Conservation (phyloP, 352 stramenopile species). For the Globisporangium yorkense region DNA sequence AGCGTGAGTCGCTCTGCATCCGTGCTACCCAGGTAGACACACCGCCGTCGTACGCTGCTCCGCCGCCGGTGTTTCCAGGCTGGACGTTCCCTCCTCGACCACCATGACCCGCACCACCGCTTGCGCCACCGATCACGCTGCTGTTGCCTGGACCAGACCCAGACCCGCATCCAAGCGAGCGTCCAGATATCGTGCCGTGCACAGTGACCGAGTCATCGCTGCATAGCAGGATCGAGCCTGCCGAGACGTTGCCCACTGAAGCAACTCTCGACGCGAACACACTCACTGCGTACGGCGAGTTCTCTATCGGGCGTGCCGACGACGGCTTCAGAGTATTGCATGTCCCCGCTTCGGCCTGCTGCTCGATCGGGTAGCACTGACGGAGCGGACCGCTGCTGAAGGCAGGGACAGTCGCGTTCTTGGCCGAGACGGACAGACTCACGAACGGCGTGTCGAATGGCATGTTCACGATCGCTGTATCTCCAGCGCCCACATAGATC, state of each 20-base stretch:
- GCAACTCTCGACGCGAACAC: constrained; percentile 37
- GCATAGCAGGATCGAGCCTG: constrained; percentile 56
- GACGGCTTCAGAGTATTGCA: constrained; percentile 22
- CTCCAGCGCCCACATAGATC: constrained; percentile 26
- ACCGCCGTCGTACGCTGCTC: constrained; percentile 32
- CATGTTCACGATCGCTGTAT: constrained; percentile 32
- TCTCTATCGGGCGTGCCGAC: not conserved
- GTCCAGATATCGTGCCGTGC: constrained; percentile 29
- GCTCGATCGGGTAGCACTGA: constrained; percentile 32
- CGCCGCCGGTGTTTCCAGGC: constrained; percentile 42
- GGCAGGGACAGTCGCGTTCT: constrained; percentile 38
- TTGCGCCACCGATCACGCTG: constrained; percentile 37
- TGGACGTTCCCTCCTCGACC: constrained; percentile 54
- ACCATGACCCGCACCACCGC: constrained; percentile 63
- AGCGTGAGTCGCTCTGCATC: not conserved
- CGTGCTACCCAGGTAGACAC: not conserved
- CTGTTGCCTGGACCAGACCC: constrained; percentile 52
- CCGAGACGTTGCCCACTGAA: constrained; percentile 39
- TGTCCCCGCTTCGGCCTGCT: constrained; percentile 30
- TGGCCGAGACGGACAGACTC: constrained; percentile 30
- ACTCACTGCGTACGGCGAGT: constrained; percentile 32
- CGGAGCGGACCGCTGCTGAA: constrained; percentile 41
- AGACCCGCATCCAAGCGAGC: constrained; percentile 39
- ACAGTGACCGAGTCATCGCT: constrained; percentile 33
- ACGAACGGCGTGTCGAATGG: constrained; percentile 56